Conservation (phyloP, 2,329 filamentous ascomycete species). For the Penicillium sp. region DNA sequence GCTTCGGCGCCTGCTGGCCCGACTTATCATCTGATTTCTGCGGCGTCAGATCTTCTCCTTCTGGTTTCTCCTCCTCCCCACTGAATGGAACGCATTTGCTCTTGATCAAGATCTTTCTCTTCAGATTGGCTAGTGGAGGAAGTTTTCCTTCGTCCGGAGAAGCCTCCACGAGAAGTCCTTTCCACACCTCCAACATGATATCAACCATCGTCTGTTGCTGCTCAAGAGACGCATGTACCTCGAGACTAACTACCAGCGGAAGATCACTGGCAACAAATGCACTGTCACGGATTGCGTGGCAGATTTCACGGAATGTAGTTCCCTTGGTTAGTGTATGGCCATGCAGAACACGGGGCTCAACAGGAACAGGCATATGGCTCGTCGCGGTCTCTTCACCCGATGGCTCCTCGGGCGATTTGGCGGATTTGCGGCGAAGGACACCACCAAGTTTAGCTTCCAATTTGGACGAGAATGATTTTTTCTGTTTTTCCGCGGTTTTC, state of each 20-base stretch:
- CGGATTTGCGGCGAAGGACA: conserved; percentile 17
- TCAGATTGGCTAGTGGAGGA: conserved; percentile 62
- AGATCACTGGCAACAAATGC: conserved; percentile 68
- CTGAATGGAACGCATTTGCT: conserved; percentile 57
- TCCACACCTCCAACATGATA: conserved; percentile 88
- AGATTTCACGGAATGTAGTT: conserved; percentile 81
- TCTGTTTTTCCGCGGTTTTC: conserved; percentile 1
- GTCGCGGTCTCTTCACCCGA: not conserved
- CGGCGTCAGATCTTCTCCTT: conserved; percentile 7
- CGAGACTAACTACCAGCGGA: conserved; percentile 82
- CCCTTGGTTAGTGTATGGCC: conserved; percentile 78
- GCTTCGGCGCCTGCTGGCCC: conserved; percentile 27
- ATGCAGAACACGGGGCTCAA: conserved; percentile 73
- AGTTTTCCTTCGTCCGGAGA: conserved; percentile 45
- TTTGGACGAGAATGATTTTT: conserved; percentile 18
- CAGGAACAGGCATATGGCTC: conserved; percentile 26
- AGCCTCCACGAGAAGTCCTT: conserved; percentile 60
- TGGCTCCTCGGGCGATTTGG: conserved; percentile 1
- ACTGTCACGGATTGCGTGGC: conserved; percentile 65
- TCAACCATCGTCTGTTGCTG: conserved; percentile 89
- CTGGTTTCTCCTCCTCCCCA: conserved; percentile 25
- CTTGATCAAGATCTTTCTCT: conserved; percentile 73
- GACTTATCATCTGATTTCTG: not conserved
- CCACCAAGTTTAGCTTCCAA: conserved; percentile 19
- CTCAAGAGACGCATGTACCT: conserved; percentile 71